A percentile compares a stretch with the other conserved stretches of the same genome.
Conservation (phyloP, 257 asterid genomes). For the Scutellaria barbata region DNA sequence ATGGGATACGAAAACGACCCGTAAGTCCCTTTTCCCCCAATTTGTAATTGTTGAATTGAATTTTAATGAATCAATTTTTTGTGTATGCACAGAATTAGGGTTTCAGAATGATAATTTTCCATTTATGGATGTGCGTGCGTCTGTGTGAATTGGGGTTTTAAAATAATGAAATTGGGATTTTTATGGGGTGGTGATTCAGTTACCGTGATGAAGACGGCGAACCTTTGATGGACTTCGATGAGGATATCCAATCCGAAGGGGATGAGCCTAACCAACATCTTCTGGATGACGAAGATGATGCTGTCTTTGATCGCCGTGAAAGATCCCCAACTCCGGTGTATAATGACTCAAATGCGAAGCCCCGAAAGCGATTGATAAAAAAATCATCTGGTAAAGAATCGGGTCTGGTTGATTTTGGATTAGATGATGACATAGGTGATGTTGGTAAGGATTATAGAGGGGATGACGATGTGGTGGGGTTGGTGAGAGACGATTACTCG, state of each 20-base stretch:
- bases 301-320: conserved; percentile 41
- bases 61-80: conserved; percentile 12
- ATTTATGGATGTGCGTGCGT: background rate
- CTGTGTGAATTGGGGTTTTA: conserved; percentile 32
- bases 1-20: conserved; percentile 74
- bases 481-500: conserved; percentile 59
- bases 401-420: conserved; percentile 51
- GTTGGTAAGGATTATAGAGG: conserved; percentile 39
- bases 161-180: conserved; percentile 10
- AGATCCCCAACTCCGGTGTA: conserved; percentile 76
- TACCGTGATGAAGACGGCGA: conserved; percentile 92
- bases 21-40: conserved; percentile 46
- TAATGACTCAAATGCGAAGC: conserved; percentile 61
- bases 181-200: conserved; percentile 47
- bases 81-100: conserved; percentile 19
- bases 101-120: background rate
- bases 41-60: conserved; percentile 28
- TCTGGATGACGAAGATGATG: conserved; percentile 52
- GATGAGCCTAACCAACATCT: conserved; percentile 55
- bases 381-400: conserved; percentile 52
- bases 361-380: conserved; percentile 78
- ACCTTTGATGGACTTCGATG: conserved; percentile 87
- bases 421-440: conserved; percentile 59
- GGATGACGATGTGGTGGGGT: conserved; percentile 49
- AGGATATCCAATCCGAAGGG: conserved; percentile 68